Conservation (phyloP, 2,329 filamentous ascomycete species). For the Penicillium sp. region DNA sequence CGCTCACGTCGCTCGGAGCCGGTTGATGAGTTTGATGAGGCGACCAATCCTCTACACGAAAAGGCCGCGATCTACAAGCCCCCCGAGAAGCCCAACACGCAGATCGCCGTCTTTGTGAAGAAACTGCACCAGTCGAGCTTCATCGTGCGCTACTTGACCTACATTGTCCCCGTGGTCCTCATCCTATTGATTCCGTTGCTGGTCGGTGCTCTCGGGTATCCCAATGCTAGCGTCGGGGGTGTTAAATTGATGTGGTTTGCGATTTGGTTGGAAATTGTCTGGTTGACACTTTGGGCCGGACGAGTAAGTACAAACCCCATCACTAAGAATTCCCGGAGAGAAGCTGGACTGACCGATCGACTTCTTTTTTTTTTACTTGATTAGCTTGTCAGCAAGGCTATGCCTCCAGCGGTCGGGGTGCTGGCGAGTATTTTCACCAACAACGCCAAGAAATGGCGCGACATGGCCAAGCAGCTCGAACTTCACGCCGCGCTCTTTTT, state of each 20-base stretch:
- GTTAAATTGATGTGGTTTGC: slow-evolving; percentile 86
- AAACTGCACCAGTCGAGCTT: slow-evolving; percentile 64
- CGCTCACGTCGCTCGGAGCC: slow-evolving; percentile 56
- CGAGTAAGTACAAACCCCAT: slow-evolving; percentile 41
- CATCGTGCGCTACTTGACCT: slow-evolving; percentile 67
- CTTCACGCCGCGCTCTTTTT: slow-evolving; percentile 83
- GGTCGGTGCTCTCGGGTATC: slow-evolving; percentile 60
- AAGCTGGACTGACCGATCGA: background rate
- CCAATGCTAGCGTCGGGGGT: slow-evolving; percentile 66
- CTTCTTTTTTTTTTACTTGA: background rate
- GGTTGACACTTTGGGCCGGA: slow-evolving; percentile 84
- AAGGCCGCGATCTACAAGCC: slow-evolving; percentile 64
- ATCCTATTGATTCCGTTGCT: slow-evolving; percentile 68
- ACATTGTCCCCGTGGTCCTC: slow-evolving; percentile 64
- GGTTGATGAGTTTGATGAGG: slow-evolving; percentile 65
- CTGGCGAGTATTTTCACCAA: slow-evolving; percentile 77
- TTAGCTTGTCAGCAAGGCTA: slow-evolving; percentile 61
- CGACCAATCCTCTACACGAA: slow-evolving; percentile 68
- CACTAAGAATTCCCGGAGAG: background rate
- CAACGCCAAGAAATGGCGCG: slow-evolving; percentile 88
- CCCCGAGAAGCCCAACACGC: slow-evolving; percentile 61
- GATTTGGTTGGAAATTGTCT: slow-evolving; percentile 91
- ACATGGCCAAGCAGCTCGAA: slow-evolving; percentile 82
- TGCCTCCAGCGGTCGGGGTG: slow-evolving; percentile 62
- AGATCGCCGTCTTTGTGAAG: slow-evolving; percentile 64